A percentile compares a stretch with the other conserved stretches of the same genome.
Conservation (phyloP, 2,329 filamentous ascomycete species). For the Fusarium sp. region DNA sequence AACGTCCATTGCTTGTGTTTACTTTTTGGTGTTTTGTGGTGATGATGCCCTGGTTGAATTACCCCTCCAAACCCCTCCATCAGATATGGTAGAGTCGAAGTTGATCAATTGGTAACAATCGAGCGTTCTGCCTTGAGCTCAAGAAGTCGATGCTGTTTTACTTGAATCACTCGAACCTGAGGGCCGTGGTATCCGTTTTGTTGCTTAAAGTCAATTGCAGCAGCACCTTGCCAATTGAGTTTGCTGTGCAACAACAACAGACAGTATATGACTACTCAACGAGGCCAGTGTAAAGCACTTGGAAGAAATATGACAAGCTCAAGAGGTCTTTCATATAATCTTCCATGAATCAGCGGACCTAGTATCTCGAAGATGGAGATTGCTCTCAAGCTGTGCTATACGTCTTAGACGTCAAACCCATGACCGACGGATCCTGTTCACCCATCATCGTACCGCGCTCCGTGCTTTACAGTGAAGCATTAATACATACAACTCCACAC, state of each 20-base stretch:
- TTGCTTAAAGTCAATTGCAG: not conserved
- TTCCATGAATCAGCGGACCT: no score
- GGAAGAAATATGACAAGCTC: no score
- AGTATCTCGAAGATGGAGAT: not conserved
- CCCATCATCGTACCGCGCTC: not conserved
- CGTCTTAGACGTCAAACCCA: no score
- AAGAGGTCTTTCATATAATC: no score
- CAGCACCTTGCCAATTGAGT: not conserved
- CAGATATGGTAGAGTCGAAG: not conserved
- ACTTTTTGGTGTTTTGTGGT: not conserved
- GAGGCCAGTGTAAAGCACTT: no score
- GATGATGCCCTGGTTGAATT: not conserved
- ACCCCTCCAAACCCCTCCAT: slow-evolving; percentile 14
- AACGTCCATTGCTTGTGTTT: not conserved
- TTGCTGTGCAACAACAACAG: no score
- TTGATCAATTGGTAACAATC: not conserved
- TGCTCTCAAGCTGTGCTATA: not conserved
- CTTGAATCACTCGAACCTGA: not conserved
- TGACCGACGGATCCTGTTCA: not conserved
- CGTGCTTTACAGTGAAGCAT: not conserved
- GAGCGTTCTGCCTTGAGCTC: not conserved
- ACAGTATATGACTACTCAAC: no score
- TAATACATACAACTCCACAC: not conserved
- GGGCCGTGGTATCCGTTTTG: not conserved
- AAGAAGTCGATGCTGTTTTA: not conserved